Evolutionary conservation across 345 rosid genomes (phyloP).

Genomic region (Arabidopsis arenosa): DNA sequence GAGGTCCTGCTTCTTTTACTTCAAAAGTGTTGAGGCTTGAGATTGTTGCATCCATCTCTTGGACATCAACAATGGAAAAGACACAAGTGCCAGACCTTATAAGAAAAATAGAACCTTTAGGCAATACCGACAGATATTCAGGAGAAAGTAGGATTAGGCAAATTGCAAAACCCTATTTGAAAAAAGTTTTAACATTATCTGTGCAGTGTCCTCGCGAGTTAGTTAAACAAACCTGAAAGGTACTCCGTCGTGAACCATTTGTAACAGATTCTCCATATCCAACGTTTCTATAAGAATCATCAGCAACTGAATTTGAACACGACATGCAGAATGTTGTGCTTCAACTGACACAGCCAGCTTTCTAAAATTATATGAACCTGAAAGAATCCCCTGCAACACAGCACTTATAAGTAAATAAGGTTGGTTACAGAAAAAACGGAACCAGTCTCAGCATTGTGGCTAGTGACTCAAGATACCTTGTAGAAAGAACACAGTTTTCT

Average conservation of each 20-base stretch:
- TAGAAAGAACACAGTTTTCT: conserved; percentile 65
- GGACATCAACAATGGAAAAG: conserved; percentile 73
- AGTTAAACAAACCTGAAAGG: conserved; percentile 70
- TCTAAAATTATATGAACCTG: conserved; percentile 66
- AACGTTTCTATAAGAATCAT: conserved; percentile 83
- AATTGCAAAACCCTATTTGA: conserved; percentile 10
- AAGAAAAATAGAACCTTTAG: conserved; percentile 43
- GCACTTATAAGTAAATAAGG: conserved; percentile 38
- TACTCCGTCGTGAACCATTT: conserved; percentile 78
- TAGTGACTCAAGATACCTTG: conserved; percentile 58
- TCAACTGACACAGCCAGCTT: conserved; percentile 76
- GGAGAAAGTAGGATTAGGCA: conserved; percentile 9
- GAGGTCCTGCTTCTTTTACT: conserved; percentile 76
- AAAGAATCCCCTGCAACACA: conserved; percentile 66
- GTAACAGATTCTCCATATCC: conserved; percentile 84
- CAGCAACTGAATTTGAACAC: conserved; percentile 72
- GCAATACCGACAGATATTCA: conserved; percentile 16
- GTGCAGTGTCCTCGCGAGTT: conserved; percentile 19
- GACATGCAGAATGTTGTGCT: conserved; percentile 64
- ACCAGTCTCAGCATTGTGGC: conserved; percentile 36
- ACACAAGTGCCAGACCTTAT: conserved; percentile 63
- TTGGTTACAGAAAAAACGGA: conserved; percentile 28
- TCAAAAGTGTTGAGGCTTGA: conserved; percentile 68
- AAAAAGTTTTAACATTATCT: neutral
- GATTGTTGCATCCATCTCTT: conserved; percentile 85